Evolutionary conservation across 176 grass and related monocot species (phyloP).

Genomic region (Thinopyrum elongatum): DNA sequence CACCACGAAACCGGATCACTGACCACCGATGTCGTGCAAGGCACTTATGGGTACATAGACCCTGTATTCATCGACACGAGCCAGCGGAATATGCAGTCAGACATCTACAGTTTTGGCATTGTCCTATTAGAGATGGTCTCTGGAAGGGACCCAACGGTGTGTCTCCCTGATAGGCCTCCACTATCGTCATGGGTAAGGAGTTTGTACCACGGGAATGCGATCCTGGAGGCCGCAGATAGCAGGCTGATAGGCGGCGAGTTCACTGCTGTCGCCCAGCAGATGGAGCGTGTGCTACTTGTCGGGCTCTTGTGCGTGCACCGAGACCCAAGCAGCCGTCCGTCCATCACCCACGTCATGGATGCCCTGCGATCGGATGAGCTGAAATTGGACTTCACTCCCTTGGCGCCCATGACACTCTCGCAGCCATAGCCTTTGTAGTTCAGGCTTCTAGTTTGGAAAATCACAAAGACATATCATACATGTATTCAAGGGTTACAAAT

Average conservation of each 20-base stretch:
- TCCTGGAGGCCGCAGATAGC: not conserved
- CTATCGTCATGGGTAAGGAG: not conserved
- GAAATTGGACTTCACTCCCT: not conserved
- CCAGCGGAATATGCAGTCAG: not conserved
- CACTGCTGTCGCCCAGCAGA: too few species aligned
- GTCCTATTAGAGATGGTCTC: not conserved
- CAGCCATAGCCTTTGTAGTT: too few species aligned
- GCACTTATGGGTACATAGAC: not conserved
- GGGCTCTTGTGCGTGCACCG: not conserved
- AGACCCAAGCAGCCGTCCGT: not conserved
- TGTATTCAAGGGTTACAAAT: too few species aligned
- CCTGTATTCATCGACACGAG: not conserved
- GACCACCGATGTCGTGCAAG: not conserved
- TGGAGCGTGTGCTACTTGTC: too few species aligned
- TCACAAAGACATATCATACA: too few species aligned
- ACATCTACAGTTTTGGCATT: constrained; percentile 9
- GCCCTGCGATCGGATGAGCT: not conserved
- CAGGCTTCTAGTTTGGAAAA: too few species aligned
- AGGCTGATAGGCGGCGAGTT: not conserved
- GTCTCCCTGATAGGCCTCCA: not conserved
- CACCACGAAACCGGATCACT: not conserved
- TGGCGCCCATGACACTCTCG: too few species aligned
- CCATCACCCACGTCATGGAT: not conserved
- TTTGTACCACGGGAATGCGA: not conserved
- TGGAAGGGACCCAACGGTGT: not conserved